phyloP scores from a whole-genome alignment of 441 rosid species.

The Lepidium campestre region DNA sequence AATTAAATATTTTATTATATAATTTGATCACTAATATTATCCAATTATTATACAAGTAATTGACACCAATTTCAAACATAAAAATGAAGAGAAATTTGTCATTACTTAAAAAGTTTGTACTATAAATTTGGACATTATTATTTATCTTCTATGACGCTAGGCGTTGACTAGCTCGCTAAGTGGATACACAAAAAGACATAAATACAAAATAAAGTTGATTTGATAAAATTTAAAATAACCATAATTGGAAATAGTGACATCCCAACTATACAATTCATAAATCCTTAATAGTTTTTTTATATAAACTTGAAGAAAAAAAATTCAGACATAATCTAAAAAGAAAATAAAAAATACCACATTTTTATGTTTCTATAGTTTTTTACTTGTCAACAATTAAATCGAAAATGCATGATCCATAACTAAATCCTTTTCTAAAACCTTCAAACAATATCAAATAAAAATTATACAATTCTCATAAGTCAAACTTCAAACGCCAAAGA shows the following conservation, averaged over 20 bases:
- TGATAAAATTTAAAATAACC: neutral
- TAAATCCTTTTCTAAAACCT: no score
- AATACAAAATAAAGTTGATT: neutral
- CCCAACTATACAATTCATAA: neutral
- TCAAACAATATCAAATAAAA: no score
- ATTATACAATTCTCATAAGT: no score
- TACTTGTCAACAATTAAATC: no score
- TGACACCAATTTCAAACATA: neutral
- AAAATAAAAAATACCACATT: neutral
- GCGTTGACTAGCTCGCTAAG: neutral
- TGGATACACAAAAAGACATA: neutral
- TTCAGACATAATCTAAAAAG: neutral
- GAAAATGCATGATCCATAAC: no score
- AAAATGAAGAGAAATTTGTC: neutral
- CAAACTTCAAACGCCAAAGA: no score
- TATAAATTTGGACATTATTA: neutral
- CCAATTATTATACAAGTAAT: no score
- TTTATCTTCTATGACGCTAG: neutral
- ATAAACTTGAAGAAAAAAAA: neutral
- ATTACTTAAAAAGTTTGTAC: neutral
- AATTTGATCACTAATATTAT: no score
- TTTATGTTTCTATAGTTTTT: neutral
- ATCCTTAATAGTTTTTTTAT: neutral
- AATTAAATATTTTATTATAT: no score
- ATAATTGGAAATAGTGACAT: conserved; percentile 6